Evolutionary conservation across 345 rosid species (phyloP).

Genomic region (Chamaenerion angustifolium): DNA sequence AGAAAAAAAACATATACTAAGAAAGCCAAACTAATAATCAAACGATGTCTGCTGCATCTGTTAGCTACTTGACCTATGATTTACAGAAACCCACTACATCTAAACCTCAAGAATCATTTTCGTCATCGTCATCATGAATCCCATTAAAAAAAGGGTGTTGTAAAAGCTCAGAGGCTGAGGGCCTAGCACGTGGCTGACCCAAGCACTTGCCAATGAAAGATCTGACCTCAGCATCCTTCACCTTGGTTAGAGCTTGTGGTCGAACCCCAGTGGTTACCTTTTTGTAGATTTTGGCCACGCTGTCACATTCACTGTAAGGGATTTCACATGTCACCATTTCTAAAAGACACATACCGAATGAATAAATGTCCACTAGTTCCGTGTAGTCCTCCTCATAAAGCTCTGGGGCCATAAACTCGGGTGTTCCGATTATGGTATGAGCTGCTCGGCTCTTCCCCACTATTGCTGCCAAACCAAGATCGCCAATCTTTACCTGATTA

Average conservation of each 20-base stretch:
- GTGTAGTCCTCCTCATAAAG: slow-evolving; percentile 76
- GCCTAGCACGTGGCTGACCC: slow-evolving; percentile 47
- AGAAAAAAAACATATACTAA: too few species aligned
- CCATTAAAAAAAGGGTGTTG: slow-evolving; percentile 54
- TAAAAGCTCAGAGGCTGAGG: slow-evolving; percentile 62
- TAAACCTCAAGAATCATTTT: slow-evolving; percentile 2
- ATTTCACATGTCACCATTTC: slow-evolving; percentile 72
- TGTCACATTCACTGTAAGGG: slow-evolving; percentile 74
- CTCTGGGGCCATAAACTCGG: slow-evolving; percentile 95
- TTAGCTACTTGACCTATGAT: too few species aligned
- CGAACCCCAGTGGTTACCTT: slow-evolving; percentile 54
- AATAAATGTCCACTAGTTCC: slow-evolving; percentile 66
- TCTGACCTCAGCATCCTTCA: slow-evolving; percentile 44
- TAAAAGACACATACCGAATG: slow-evolving; percentile 75
- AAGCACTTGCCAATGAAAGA: slow-evolving; percentile 69
- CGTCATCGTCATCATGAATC: slow-evolving; percentile 37
- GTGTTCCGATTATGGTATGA: slow-evolving; percentile 74
- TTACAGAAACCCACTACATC: too few species aligned
- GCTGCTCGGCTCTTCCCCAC: slow-evolving; percentile 67
- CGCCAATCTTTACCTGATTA: slow-evolving; percentile 81
- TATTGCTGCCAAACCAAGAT: slow-evolving; percentile 64
- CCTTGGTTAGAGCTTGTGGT: slow-evolving; percentile 52
- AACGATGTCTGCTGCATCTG: too few species aligned
- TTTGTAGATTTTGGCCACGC: slow-evolving; percentile 60
- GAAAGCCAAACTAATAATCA: too few species aligned